Percentiles rank a stretch among this genome's conserved stretches.
These are phyloP conservation scores for Carex myosuroides DNA, from an alignment of 176 grass and related monocot species.

Conservation along the genomic window DNA sequence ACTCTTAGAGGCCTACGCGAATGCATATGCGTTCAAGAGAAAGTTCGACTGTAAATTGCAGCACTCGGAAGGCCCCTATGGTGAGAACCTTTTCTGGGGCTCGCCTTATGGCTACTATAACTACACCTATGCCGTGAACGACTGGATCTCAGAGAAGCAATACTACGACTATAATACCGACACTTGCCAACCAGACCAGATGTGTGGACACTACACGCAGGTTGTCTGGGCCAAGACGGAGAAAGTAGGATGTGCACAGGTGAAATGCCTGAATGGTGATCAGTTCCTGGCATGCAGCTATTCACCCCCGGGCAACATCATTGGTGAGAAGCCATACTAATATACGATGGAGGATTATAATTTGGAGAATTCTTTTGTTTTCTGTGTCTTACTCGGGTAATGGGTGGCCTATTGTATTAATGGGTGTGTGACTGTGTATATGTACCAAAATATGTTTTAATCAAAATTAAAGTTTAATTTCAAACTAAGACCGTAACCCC, in stretches of 20 bases:
- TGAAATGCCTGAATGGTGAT: slow-evolving; percentile 1
- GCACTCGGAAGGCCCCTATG: slow-evolving; percentile 32
- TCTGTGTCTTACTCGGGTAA: not conserved
- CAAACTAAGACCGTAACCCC: not conserved
- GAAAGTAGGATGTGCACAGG: slow-evolving; percentile 4
- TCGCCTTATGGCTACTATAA: not conserved
- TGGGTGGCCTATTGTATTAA: not conserved
- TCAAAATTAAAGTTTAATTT: not conserved
- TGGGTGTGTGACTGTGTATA: not conserved
- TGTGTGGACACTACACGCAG: slow-evolving; percentile 39
- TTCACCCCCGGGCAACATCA: slow-evolving; percentile 21
- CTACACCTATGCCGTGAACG: not conserved
- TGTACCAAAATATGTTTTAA: not conserved
- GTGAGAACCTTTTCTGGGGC: slow-evolving; percentile 33
- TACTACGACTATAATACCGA: slow-evolving; percentile 29
- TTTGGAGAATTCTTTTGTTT: not conserved
- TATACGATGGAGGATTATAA: not conserved
- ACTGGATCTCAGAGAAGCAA: slow-evolving; percentile 20
- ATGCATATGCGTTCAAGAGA: not conserved
- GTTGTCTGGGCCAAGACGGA: slow-evolving; percentile 21
- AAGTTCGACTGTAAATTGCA: slow-evolving; percentile 14
- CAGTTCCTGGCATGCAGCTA: slow-evolving; percentile 31
- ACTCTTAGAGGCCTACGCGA: slow-evolving; percentile 20
- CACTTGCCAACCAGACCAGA: slow-evolving; percentile 10
- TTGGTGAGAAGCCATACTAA: slow-evolving; percentile 20